Conservation (phyloP, 495 filamentous ascomycete genomes). For the Neurospora intermedia region DNA sequence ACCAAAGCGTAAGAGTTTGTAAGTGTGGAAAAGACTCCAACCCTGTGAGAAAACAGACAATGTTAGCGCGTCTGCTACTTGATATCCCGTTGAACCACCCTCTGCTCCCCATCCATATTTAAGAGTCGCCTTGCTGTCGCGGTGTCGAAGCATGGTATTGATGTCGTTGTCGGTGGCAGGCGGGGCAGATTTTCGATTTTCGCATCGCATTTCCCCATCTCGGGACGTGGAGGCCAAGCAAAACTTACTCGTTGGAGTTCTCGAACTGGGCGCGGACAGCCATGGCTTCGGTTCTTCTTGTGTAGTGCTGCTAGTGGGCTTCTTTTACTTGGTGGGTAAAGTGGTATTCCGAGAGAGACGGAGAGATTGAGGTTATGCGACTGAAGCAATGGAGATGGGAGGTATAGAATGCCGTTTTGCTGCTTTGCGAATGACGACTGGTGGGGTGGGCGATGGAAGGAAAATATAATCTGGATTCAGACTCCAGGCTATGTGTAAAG, state of each 20-base stretch:
- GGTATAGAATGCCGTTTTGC: conserved; percentile 2
- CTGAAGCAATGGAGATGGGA: background rate
- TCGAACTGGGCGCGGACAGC: conserved; percentile 87
- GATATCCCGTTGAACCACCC: background rate
- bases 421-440: conserved; percentile 8
- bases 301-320: background rate
- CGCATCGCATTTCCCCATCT: background rate
- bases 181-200: background rate
- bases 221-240: conserved; percentile 12
- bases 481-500: background rate
- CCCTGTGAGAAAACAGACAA: conserved; percentile 38
- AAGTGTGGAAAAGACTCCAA: conserved; percentile 91
- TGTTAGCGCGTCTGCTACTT: background rate
- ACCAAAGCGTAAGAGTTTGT: conserved; percentile 94
- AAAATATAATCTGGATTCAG: background rate
- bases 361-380: conserved; percentile 5
- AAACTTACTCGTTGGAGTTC: conserved; percentile 90
- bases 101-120: background rate
- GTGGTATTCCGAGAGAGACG: background rate
- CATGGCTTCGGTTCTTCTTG: conserved; percentile 37
- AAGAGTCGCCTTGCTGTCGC: background rate
- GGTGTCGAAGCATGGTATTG: background rate
- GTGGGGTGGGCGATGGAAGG: conserved; percentile 2
- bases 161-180: background rate
- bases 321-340: conserved; percentile 5